Percentiles rank a stretch among this genome's conserved stretches.
phyloP scores from a whole-genome alignment of 441 rosid genomes.

The Syzygium syzygioides region DNA sequence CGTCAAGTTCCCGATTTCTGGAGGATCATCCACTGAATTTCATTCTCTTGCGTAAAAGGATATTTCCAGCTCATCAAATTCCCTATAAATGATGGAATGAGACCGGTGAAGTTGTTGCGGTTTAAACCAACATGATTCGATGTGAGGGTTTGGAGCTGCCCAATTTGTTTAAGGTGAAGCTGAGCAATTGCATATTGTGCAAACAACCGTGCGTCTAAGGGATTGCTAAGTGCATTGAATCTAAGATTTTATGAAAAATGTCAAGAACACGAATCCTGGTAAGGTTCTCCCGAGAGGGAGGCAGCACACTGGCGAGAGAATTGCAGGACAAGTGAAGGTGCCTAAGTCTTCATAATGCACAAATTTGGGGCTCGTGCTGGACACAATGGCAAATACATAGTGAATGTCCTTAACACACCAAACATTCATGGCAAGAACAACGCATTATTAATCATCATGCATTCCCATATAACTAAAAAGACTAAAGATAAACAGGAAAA shows the following conservation, averaged over 20 bases:
- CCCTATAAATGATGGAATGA: not conserved
- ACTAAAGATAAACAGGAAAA: not conserved
- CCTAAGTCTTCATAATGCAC: too few relatives aligned
- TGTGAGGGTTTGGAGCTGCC: not conserved
- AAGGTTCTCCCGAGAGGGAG: not conserved
- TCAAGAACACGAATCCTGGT: not conserved
- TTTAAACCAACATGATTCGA: too few relatives aligned
- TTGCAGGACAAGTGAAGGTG: too few relatives aligned
- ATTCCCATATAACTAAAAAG: not conserved
- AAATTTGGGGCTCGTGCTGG: not conserved
- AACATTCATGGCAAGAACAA: not conserved
- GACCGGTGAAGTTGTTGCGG: not conserved
- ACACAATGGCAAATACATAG: not conserved
- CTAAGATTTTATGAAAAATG: not conserved
- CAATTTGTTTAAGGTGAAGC: not conserved
- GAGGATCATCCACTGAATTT: not conserved
- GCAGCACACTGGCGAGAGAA: not conserved
- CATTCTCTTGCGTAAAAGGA: not conserved
- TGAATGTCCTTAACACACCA: not conserved
- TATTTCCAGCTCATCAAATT: accelerated
- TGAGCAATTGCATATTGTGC: not conserved
- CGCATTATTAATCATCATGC: not conserved
- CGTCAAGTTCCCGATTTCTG: too few relatives aligned
- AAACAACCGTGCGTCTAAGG: too few relatives aligned
- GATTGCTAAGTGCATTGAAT: not conserved